Evolutionary conservation across 2,329 filamentous ascomycete species (phyloP).

Genomic region (Rhynchosporium agropyri): DNA sequence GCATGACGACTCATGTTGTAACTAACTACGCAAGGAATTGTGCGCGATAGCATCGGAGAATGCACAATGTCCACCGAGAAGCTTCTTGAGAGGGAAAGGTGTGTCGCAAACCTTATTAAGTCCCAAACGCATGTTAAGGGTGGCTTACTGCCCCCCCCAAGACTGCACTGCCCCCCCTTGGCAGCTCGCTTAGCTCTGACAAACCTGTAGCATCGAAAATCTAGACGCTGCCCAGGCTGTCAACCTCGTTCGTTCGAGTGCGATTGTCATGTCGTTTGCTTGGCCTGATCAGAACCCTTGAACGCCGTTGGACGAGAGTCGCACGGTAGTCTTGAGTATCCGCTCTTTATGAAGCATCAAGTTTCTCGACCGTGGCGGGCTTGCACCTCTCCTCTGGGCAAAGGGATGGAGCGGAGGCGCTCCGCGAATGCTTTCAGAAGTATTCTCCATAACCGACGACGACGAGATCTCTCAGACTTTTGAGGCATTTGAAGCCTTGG

Average conservation of each 20-base stretch:
- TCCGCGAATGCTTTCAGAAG: not conserved
- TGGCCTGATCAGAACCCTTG: slow-evolving; percentile 6
- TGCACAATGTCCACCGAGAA: not conserved
- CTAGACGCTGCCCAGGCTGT: slow-evolving; percentile 15
- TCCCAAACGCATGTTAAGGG: slow-evolving; percentile 6
- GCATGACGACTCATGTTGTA: slow-evolving; percentile 6
- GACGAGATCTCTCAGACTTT: not conserved
- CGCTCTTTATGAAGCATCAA: slow-evolving; percentile 2
- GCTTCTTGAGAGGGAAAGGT: not conserved
- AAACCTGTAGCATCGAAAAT: slow-evolving; percentile 11
- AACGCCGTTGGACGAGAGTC: slow-evolving; percentile 10
- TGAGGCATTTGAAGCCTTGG: slow-evolving; percentile 15
- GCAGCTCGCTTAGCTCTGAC: slow-evolving; percentile 10
- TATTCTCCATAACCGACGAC: not conserved
- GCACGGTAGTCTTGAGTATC: slow-evolving; percentile 5
- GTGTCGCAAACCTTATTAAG: slow-evolving; percentile 10
- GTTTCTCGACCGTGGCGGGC: not conserved
- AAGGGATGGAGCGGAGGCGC: not conserved
- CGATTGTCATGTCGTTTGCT: slow-evolving; percentile 7
- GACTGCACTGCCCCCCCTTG: slow-evolving; percentile 13
- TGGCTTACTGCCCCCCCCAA: slow-evolving; percentile 13
- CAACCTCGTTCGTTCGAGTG: slow-evolving; percentile 15
- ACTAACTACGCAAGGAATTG: not conserved
- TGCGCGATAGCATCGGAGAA: not conserved
- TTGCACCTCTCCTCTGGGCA: slow-evolving; percentile 13